Base-by-base conservation (phyloP, 345 rosid genomes). In the Eucalyptus regnans region DNA sequence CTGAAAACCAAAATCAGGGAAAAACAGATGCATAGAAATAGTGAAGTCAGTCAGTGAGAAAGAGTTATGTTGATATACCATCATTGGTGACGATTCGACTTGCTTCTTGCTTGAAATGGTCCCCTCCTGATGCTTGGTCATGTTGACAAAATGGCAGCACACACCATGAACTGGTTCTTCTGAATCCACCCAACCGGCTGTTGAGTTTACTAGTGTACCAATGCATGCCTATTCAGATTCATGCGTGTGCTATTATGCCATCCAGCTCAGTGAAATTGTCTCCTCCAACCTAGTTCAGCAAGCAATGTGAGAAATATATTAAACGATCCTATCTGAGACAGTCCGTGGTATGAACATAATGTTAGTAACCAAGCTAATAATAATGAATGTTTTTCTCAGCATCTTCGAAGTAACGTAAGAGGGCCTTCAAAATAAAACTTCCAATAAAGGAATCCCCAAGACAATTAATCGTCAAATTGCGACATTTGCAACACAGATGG, bases 61-160 rank as follows among this genome's bases (percentile, higher is more conserved):
- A n/a, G 25, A 43, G 80, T 46, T n/a, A n/a, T 16, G 54, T 51
- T 15, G 15, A 87, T 85, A 50, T 93, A 95, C 95, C 96, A 87
- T 79, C 60, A 91, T 90, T 33, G 92, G 79, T 29, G 93, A 89
- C 50, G 95, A 90, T 88, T 92, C 79, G 18, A 93, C 90, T 20
- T 62, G 37, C 87, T 90, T 88, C 91, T 90, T 88, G 88, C 91
- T 92, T 33, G 91, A 86, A 54, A 86, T 87, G 49, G 90, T 90
- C 87, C 92, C 93, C 88, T 92, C 92, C 86, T 88, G 91, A 84
- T 62, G 92, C 89, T 91, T 94, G 83, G 89, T 91, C 96, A 95
- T 94, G 66, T 60, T 62, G 51, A 37, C 68, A 43, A 60, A 31
- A 43, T 50, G 68, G 50, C 88, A 46, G 76, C 15, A 50, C 60